Conservation (phyloP, 2,329 filamentous ascomycete species). For the Hypoxylon sp. region DNA sequence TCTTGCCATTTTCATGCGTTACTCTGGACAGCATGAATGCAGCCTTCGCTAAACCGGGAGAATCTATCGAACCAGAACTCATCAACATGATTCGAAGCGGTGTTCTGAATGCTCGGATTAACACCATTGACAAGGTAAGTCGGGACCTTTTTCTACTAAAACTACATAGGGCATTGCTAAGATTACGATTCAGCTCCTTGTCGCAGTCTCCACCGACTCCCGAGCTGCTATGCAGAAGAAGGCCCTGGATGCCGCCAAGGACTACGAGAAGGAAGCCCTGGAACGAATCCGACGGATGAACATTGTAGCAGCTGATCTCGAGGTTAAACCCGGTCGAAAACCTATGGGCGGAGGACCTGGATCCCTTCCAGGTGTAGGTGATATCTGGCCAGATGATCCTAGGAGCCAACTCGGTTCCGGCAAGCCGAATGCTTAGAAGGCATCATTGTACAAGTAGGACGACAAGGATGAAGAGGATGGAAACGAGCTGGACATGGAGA, state of each 20-base stretch:
- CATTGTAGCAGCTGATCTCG: conserved; percentile 80
- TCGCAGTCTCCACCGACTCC: conserved; percentile 76
- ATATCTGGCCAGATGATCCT: conserved; percentile 47
- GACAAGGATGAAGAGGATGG: neutral
- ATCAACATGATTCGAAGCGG: conserved; percentile 81
- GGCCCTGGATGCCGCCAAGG: conserved; percentile 76
- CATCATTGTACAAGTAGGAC: neutral
- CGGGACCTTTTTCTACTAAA: neutral
- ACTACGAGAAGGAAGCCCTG: conserved; percentile 81
- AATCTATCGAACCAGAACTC: conserved; percentile 80
- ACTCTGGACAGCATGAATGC: conserved; percentile 83
- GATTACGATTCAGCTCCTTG: conserved; percentile 70
- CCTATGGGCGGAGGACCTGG: conserved; percentile 17
- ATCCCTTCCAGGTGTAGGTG: conserved; percentile 45
- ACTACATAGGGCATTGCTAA: conserved; percentile 41
- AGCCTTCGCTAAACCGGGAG: conserved; percentile 77
- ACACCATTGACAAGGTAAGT: conserved; percentile 81
- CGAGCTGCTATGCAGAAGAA: conserved; percentile 79
- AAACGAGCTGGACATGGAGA: neutral
- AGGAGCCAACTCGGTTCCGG: conserved; percentile 27
- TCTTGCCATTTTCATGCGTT: conserved; percentile 90
- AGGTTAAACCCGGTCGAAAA: conserved; percentile 66
- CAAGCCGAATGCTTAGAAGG: conserved; percentile 35
- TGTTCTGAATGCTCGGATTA: conserved; percentile 82
- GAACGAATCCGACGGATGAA: conserved; percentile 84